Conservation (phyloP, 2,329 filamentous ascomycete genomes). For the Arthrobotrys conoides region DNA sequence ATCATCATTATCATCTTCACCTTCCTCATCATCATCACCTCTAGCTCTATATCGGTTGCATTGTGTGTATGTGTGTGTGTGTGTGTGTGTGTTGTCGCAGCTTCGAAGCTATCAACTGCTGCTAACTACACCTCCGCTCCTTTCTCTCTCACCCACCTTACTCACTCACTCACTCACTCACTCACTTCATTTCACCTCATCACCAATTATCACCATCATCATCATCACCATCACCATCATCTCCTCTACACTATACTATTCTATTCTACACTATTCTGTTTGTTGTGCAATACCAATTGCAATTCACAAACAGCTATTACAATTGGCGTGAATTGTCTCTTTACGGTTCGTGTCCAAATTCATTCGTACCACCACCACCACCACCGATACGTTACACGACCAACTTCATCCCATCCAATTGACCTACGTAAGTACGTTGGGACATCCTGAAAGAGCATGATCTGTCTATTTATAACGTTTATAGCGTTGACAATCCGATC, state of each 20-base stretch:
- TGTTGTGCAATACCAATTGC: neutral
- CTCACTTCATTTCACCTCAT: too few species aligned
- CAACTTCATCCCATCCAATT: neutral
- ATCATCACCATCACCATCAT: conserved; percentile 39
- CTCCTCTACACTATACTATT: neutral
- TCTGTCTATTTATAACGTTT: neutral
- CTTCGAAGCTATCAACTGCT: conserved; percentile 22
- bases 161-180: neutral
- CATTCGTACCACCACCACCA: neutral
- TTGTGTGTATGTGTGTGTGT: neutral
- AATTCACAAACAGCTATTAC: neutral
- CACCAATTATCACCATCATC: too few species aligned
- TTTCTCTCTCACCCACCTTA: conserved; percentile 28
- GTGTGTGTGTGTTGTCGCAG: conserved; percentile 61
- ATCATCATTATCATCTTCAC: conserved; percentile 32
- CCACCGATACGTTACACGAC: conserved; percentile 5
- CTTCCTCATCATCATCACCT: conserved; percentile 60
- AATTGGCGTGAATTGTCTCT: neutral
- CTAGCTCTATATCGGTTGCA: conserved; percentile 39
- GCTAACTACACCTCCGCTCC: conserved; percentile 64
- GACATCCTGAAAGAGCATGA: neutral
- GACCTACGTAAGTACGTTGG: conserved; percentile 17
- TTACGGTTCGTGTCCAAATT: too few species aligned
- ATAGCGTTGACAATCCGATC: too few species aligned
- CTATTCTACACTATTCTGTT: neutral